Evolutionary conservation across 1,284 basidiomycete species (phyloP).

Genomic region (Irpex rosettiformis): DNA sequence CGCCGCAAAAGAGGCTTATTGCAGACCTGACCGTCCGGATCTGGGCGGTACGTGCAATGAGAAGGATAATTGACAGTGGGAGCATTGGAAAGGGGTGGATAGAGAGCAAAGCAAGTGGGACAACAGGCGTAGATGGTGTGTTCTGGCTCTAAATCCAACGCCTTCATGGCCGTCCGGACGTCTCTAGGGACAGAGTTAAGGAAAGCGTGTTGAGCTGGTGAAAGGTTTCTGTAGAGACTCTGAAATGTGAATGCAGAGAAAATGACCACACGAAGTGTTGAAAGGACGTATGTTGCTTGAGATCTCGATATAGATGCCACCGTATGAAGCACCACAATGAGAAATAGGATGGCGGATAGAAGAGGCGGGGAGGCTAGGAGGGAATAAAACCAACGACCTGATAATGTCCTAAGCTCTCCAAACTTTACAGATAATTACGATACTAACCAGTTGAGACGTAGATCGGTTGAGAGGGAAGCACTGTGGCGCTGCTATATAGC

Average conservation of each 20-base stretch:
- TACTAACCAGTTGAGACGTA: neutral
- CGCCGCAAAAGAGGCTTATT: neutral
- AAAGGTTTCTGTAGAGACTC: neutral
- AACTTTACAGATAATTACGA: neutral
- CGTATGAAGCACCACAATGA: neutral
- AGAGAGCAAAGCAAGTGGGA: conserved; percentile 6
- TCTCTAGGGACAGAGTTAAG: conserved; percentile 7
- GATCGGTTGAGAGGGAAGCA: neutral
- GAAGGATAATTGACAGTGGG: neutral
- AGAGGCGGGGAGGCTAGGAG: neutral
- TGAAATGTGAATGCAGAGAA: neutral
- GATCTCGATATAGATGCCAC: neutral
- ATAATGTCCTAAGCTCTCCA: neutral
- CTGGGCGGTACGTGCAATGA: neutral
- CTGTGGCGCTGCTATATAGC: neutral
- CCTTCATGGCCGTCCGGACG: conserved; percentile 6
- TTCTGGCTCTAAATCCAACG: conserved; percentile 6
- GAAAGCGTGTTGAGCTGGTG: neutral
- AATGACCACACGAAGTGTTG: neutral
- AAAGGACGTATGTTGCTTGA: neutral
- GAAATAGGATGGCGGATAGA: neutral
- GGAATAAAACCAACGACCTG: neutral
- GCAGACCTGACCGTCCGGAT: neutral
- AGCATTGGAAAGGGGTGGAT: conserved; percentile 1
- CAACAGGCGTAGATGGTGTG: conserved; percentile 10